Conservation (phyloP, 2,329 filamentous ascomycete genomes). For the Paraphoma chrysanthemicola region DNA sequence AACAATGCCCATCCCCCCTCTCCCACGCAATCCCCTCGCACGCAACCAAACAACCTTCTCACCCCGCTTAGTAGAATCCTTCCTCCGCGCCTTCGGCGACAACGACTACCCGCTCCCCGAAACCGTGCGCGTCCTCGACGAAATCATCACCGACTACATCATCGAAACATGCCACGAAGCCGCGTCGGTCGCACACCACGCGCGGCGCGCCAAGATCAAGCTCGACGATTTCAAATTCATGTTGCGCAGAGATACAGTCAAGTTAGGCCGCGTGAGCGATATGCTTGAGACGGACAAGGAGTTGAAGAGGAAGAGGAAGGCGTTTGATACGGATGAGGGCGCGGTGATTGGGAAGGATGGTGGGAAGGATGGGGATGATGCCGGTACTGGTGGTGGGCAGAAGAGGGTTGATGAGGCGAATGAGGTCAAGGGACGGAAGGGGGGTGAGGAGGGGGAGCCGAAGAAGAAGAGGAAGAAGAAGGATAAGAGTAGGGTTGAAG, state of each 20-base stretch:
- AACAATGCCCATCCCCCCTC: constrained; percentile 5
- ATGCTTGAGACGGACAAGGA: constrained; percentile 87
- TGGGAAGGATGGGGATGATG: constrained; percentile 23
- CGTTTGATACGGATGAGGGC: constrained; percentile 72
- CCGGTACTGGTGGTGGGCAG: constrained; percentile 4
- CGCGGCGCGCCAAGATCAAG: constrained; percentile 94
- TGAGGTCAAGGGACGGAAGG: constrained; percentile 6
- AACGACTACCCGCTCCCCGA: constrained; percentile 78
- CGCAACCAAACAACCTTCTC: constrained; percentile 12
- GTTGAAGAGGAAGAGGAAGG: constrained; percentile 82
- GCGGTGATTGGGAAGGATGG: constrained; percentile 57
- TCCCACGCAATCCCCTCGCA: constrained; percentile 11
- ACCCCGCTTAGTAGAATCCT: constrained; percentile 65
- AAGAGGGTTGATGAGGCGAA: constrained; percentile 6
- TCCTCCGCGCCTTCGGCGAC: constrained; percentile 84
- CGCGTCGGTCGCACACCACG: constrained; percentile 82
- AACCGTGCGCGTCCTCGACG: constrained; percentile 87
- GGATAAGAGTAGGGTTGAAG: constrained; percentile 16
- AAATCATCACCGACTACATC: constrained; percentile 93
- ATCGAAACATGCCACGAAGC: constrained; percentile 92
- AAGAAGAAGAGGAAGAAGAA: constrained; percentile 28
- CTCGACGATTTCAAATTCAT: constrained; percentile 98
- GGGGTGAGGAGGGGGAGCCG: constrained; percentile 8
- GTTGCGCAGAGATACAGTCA: constrained; percentile 81
- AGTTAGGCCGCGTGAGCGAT: constrained; percentile 88